Conservation (phyloP, 139 green algal genomes). For the Picochlorum sp. region DNA sequence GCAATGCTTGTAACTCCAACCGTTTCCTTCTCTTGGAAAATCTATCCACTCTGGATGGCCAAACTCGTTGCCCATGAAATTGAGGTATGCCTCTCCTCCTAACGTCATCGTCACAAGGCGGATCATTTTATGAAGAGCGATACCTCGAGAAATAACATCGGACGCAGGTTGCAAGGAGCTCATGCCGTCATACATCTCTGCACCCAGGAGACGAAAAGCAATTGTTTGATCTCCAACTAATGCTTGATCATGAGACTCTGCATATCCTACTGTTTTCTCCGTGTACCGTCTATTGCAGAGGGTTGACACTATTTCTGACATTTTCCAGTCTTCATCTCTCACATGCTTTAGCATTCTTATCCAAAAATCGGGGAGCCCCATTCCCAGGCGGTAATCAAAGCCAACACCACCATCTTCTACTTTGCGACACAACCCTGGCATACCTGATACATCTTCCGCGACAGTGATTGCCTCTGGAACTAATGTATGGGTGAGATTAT, state of each 20-base stretch:
- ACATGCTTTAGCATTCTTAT: conserved; percentile 53
- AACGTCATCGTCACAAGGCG: conserved; percentile 27
- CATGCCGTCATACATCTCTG: conserved; percentile 80
- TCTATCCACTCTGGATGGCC: conserved; percentile 97
- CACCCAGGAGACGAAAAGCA: conserved; percentile 46
- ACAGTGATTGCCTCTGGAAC: conserved; percentile 62
- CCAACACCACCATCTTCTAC: conserved; percentile 81
- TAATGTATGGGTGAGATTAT: conserved; percentile 72
- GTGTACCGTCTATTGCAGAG: conserved; percentile 82
- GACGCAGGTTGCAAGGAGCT: conserved; percentile 28
- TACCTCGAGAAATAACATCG: conserved; percentile 42
- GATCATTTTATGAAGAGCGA: conserved; percentile 81
- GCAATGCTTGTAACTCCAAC: conserved; percentile 79
- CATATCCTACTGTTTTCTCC: conserved; percentile 74
- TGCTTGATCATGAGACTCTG: conserved; percentile 80
- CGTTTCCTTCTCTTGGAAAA: conserved; percentile 87
- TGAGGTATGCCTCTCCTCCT: conserved; percentile 74
- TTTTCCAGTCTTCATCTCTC: conserved; percentile 76
- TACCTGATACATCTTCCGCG: conserved; percentile 90
- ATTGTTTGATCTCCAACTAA: conserved; percentile 63
- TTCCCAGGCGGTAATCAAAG: conserved; percentile 86
- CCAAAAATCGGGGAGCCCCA: conserved; percentile 92
- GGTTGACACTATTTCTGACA: conserved; percentile 63
- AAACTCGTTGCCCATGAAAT: conserved; percentile 95
- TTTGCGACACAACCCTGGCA: conserved; percentile 80